Evolutionary conservation across 768 basidiomycete genomes (phyloP).

Genomic region (Podaxis pistillaris): DNA sequence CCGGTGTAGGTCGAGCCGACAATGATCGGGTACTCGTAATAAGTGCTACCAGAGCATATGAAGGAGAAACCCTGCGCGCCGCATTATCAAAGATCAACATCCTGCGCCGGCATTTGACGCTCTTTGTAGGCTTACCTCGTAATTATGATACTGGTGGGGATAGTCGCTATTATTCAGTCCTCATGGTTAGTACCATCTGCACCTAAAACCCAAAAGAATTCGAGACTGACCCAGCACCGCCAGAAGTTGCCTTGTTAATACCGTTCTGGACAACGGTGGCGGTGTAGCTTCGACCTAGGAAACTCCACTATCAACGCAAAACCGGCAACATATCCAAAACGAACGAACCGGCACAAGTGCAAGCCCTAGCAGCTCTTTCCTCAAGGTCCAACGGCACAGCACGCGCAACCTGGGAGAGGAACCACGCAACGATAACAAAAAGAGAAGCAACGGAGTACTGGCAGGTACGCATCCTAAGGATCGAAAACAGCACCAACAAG

Average conservation of each 20-base stretch:
- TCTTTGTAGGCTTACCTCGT: not conserved
- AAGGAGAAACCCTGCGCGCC: not conserved
- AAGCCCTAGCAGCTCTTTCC: not conserved
- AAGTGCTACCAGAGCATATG: not conserved
- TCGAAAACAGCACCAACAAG: not conserved
- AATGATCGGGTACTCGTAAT: not conserved
- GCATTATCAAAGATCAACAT: not conserved
- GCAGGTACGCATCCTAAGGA: not conserved
- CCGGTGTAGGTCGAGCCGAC: not conserved
- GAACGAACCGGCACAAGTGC: conserved; percentile 6
- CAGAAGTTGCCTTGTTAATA: not conserved
- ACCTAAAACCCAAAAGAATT: not conserved
- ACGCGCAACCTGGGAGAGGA: not conserved
- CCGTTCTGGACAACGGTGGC: not conserved
- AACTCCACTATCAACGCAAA: not conserved
- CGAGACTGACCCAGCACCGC: not conserved
- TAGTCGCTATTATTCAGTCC: not conserved
- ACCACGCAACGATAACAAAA: not conserved
- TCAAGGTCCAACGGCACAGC: conserved; percentile 4
- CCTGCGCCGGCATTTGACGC: not conserved
- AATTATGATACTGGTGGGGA: not conserved
- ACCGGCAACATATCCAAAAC: not conserved
- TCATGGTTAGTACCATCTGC: not conserved
- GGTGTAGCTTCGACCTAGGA: not conserved
- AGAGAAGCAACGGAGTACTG: not conserved